phyloP scores from a whole-genome alignment of 345 rosid species.

The Gossypium arboreum region DNA sequence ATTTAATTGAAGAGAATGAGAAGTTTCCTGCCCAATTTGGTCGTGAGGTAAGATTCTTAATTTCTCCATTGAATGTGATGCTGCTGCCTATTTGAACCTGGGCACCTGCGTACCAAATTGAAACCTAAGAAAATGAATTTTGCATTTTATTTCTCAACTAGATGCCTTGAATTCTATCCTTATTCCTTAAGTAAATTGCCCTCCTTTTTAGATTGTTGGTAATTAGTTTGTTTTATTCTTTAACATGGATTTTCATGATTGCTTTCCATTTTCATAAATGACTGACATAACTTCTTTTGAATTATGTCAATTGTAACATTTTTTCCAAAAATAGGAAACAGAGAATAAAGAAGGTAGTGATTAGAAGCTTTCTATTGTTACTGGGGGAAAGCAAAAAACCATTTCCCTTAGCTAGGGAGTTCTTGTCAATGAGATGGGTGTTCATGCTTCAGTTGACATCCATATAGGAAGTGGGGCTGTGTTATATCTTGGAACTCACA shows the following conservation, averaged over 20 bases:
- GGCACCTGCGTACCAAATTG: background rate
- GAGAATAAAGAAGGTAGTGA: background rate
- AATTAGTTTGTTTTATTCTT: background rate
- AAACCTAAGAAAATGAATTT: background rate
- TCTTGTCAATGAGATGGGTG: background rate
- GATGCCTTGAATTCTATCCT: background rate
- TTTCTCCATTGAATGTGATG: background rate
- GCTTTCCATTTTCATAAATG: background rate
- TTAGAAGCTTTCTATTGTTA: background rate
- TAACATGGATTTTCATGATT: background rate
- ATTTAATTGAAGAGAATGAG: constrained; percentile 65
- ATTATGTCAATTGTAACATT: background rate
- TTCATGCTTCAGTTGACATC: constrained; percentile 9
- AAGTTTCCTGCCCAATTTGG: constrained; percentile 87
- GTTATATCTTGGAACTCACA: background rate
- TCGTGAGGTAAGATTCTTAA: constrained; percentile 57
- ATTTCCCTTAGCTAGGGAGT: background rate
- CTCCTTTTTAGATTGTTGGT: background rate
- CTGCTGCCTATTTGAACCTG: background rate
- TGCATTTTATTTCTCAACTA: background rate
- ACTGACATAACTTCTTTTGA: background rate
- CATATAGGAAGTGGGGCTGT: background rate
- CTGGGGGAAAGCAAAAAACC: background rate
- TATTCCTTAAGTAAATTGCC: background rate
- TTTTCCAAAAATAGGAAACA: background rate